phyloP scores from a whole-genome alignment of 352 stramenopile genomes.

The Globisporangium spiculum region DNA sequence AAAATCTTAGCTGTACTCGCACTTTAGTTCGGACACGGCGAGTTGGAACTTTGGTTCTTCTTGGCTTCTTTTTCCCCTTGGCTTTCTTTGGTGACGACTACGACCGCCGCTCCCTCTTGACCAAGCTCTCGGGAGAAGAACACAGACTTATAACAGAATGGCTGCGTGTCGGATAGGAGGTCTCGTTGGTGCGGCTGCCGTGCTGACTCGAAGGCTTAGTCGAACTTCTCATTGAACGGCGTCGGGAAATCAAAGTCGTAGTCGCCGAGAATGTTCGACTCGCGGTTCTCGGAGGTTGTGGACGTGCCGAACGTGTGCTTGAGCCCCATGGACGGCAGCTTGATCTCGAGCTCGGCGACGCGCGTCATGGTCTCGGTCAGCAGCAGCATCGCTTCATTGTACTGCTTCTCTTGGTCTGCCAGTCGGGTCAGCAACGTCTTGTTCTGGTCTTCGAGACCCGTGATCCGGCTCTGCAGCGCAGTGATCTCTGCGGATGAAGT shows the following conservation, averaged over 20 bases:
- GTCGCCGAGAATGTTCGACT: slow-evolving; percentile 36
- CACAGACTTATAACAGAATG: neutral
- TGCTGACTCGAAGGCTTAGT: slow-evolving; percentile 15
- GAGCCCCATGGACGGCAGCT: slow-evolving; percentile 41
- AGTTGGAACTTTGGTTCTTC: slow-evolving; percentile 6
- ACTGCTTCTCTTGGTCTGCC: slow-evolving; percentile 78
- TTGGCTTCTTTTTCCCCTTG: neutral
- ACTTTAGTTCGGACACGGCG: neutral
- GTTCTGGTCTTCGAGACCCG: slow-evolving; percentile 71
- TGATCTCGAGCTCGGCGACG: slow-evolving; percentile 81
- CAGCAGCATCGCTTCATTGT: slow-evolving; percentile 84
- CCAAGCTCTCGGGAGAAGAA: slow-evolving; percentile 2
- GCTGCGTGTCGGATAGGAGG: neutral
- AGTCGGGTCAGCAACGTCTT: slow-evolving; percentile 65
- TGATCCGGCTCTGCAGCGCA: slow-evolving; percentile 51
- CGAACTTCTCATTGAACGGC: slow-evolving; percentile 63
- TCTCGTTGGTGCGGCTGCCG: neutral
- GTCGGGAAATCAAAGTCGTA: slow-evolving; percentile 54
- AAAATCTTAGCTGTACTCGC: slow-evolving; percentile 2
- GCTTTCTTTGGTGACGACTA: neutral
- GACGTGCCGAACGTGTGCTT: slow-evolving; percentile 49
- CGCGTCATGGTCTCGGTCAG: slow-evolving; percentile 84
- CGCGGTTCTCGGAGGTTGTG: slow-evolving; percentile 47
- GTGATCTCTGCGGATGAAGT: slow-evolving; percentile 40
- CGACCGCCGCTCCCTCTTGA: neutral